These are phyloP conservation scores for Tuber calosporum DNA, from an alignment of 495 filamentous ascomycete genomes.

Conservation along the genomic window DNA sequence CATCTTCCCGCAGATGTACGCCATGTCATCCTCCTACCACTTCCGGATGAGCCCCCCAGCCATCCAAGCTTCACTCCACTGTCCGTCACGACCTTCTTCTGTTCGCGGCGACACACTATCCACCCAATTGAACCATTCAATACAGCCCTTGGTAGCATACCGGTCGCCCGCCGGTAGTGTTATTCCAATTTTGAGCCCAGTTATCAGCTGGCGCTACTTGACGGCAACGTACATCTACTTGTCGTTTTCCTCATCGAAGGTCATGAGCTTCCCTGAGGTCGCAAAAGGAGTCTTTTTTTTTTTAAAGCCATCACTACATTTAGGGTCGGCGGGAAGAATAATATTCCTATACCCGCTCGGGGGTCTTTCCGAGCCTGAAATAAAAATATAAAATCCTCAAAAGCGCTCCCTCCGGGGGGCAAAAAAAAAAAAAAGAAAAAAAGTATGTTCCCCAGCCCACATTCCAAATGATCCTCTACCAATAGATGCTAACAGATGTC, in stretches of 20 bases:
- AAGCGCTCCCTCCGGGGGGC: background rate
- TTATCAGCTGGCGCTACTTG: background rate
- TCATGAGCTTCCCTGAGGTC: background rate
- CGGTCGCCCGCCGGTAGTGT: background rate
- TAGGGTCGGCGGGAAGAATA: background rate
- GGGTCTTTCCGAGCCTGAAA: background rate
- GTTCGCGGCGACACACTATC: background rate
- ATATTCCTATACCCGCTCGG: constrained; percentile 3
- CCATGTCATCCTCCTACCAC: background rate
- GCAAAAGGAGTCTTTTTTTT: constrained; percentile 3
- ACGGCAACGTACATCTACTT: background rate
- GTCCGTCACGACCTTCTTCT: background rate
- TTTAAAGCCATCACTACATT: background rate
- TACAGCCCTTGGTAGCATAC: background rate
- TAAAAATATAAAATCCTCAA: background rate
- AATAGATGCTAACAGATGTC: background rate
- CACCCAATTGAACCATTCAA: background rate
- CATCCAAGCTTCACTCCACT: background rate
- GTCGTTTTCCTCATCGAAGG: background rate
- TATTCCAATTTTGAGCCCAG: background rate
- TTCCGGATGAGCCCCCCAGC: background rate
- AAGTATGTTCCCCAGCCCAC: background rate
- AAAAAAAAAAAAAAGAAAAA: background rate
- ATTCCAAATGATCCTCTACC: background rate
- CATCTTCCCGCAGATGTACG: background rate